A percentile compares a stretch with the other conserved stretches of the same genome.
These are phyloP conservation scores for Cutaneotrichosporon sp. DNA, from an alignment of 1,284 basidiomycete species.

Conservation along the genomic window DNA sequence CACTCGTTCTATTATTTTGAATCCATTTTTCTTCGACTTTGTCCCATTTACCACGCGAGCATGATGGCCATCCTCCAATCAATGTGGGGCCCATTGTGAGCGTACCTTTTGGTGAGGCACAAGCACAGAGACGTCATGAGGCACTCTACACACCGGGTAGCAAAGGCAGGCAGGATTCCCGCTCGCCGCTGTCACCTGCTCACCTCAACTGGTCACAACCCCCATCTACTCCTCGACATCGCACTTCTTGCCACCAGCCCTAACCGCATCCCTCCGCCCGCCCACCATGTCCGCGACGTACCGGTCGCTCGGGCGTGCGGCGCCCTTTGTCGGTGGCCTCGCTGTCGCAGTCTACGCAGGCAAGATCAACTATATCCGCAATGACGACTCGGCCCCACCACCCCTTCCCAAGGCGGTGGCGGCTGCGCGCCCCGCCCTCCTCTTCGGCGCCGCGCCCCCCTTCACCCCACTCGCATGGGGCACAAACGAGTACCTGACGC, in stretches of 20 bases:
- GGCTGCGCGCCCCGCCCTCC: neutral
- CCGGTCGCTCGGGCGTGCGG: constrained; percentile 5
- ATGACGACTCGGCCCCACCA: constrained; percentile 16
- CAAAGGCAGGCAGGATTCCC: too few species aligned
- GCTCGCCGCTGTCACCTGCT: neutral
- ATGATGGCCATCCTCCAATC: neutral
- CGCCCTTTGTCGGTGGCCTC: constrained; percentile 8
- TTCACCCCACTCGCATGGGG: constrained; percentile 49
- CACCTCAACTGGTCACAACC: too few species aligned
- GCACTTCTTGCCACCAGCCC: neutral
- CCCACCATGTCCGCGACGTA: constrained; percentile 5
- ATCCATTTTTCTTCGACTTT: neutral
- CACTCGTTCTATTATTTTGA: neutral
- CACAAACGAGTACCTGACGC: constrained; percentile 38
- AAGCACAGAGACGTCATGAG: neutral
- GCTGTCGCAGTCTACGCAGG: constrained; percentile 7
- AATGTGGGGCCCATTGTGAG: too few species aligned
- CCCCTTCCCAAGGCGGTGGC: constrained; percentile 5
- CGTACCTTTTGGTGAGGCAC: too few species aligned
- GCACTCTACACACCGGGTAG: too few species aligned
- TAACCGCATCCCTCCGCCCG: neutral
- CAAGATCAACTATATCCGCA: constrained; percentile 10
- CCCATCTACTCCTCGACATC: neutral
- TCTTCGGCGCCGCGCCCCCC: neutral
- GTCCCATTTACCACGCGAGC: neutral